Conservation (phyloP, 495 filamentous ascomycete genomes). For the Hamigera avellanea region DNA sequence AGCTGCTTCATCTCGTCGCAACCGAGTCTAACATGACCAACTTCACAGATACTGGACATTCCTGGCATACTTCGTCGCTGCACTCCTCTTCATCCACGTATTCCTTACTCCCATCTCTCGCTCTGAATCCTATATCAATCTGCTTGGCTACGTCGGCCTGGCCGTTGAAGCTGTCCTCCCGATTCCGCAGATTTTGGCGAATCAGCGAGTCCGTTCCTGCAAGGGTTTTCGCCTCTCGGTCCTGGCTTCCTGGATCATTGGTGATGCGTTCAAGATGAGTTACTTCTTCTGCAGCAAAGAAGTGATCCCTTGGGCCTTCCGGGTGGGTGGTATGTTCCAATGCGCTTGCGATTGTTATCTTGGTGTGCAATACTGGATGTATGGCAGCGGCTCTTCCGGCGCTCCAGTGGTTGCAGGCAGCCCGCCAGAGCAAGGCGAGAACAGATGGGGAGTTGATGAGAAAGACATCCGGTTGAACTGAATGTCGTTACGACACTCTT, state of each 20-base stretch:
- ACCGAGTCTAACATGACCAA: too few relatives aligned
- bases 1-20: too few relatives aligned
- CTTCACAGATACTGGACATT: constrained; percentile 73
- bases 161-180: constrained; percentile 83
- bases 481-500: constrained; percentile 13
- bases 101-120: constrained; percentile 51
- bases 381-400: constrained; percentile 48
- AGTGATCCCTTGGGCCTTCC: constrained; percentile 74
- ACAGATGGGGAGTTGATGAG: constrained; percentile 21
- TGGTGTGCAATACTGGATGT: constrained; percentile 78
- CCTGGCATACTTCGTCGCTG: constrained; percentile 55
- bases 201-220: constrained; percentile 67
- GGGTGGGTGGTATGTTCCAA: constrained; percentile 86
- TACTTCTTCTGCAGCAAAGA: constrained; percentile 74
- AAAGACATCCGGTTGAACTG: constrained; percentile 27
- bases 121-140: constrained; percentile 53
- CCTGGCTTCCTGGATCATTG: constrained; percentile 75
- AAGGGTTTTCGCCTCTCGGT: constrained; percentile 85
- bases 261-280: constrained; percentile 91
- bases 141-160: constrained; percentile 76
- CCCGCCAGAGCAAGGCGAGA: constrained; percentile 11
- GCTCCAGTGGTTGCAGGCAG: constrained; percentile 11
- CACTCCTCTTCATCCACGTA: constrained; percentile 57
- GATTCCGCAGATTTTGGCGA: constrained; percentile 77
- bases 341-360: constrained; percentile 73